phyloP scores from a whole-genome alignment of 352 stramenopile genomes.

The Phytophthora megakarya region DNA sequence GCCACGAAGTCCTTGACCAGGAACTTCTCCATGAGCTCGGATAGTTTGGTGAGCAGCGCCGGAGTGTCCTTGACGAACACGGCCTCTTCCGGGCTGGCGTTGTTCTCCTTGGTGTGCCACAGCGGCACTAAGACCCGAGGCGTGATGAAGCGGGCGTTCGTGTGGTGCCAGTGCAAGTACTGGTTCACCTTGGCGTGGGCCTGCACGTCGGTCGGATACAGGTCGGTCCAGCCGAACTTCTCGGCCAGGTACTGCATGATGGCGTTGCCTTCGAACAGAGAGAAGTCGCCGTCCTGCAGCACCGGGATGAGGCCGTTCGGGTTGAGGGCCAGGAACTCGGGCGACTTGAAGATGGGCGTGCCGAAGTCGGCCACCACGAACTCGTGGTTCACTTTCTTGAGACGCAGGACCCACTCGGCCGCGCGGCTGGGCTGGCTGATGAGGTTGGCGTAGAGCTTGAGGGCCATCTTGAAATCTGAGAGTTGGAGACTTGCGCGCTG shows the following conservation, averaged over 20 bases:
- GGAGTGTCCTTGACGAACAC: conserved; percentile 31
- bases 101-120: conserved; percentile 39
- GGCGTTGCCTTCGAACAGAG: conserved; percentile 51
- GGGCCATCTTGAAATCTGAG: conserved; percentile 27
- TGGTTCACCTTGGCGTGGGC: conserved; percentile 70
- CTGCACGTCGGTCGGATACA: conserved; percentile 57
- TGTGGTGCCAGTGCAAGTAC: conserved; percentile 81
- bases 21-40: conserved; percentile 55
- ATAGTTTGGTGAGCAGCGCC: conserved; percentile 36
- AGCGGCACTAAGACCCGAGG: conserved; percentile 48
- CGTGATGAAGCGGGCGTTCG: conserved; percentile 53
- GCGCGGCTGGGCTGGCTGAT: conserved; percentile 45
- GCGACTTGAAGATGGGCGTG: conserved; percentile 37
- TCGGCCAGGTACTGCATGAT: conserved; percentile 63
- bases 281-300: conserved; percentile 48
- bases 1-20: conserved; percentile 47
- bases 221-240: conserved; percentile 53
- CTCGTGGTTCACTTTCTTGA: conserved; percentile 48
- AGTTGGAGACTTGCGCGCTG: conserved; percentile 13
- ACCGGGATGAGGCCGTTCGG: conserved; percentile 47
- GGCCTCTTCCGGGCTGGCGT: conserved; percentile 32
- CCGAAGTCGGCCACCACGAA: conserved; percentile 40
- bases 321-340: conserved; percentile 45
- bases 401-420: conserved; percentile 43
- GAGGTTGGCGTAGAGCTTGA: conserved; percentile 54